Evolutionary conservation across 1,139 yeast genomes (phyloP).

Genomic region (Komagataea norvegica): DNA sequence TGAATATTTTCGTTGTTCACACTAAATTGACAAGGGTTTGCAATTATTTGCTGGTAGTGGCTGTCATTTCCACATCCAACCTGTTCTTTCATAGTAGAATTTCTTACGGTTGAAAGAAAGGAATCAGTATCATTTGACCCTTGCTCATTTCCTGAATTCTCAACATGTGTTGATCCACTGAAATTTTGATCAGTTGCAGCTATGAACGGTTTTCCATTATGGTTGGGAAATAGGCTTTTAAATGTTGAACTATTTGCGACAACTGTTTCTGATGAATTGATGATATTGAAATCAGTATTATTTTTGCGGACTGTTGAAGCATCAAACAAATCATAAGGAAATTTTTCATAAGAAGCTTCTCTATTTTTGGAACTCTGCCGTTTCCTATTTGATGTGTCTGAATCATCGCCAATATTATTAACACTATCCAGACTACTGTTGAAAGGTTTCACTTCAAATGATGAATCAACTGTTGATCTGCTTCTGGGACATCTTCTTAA

Average conservation of each 20-base stretch:
- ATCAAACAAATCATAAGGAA: neutral
- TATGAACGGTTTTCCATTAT: neutral
- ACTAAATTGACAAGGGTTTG: neutral
- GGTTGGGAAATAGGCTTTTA: constrained; percentile 1
- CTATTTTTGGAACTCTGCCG: neutral
- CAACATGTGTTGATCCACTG: constrained; percentile 11
- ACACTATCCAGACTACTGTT: constrained; percentile 9
- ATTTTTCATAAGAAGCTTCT: neutral
- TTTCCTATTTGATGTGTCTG: neutral
- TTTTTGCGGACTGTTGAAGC: neutral
- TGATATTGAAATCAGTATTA: neutral
- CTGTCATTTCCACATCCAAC: constrained; percentile 1
- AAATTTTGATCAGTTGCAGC: neutral
- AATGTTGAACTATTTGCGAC: neutral
- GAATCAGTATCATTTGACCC: neutral
- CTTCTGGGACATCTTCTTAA: constrained; percentile 1
- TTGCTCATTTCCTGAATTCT: neutral
- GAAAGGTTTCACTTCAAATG: neutral
- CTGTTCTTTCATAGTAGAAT: constrained; percentile 1
- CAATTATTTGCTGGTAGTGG: constrained; percentile 3
- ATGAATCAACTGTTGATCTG: neutral
- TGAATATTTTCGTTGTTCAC: constrained; percentile 6
- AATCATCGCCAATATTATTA: neutral
- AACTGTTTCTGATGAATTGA: constrained; percentile 1
- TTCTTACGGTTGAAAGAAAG: neutral